Base-by-base conservation (phyloP, 768 basidiomycete genomes). In the Boletus edulis region DNA sequence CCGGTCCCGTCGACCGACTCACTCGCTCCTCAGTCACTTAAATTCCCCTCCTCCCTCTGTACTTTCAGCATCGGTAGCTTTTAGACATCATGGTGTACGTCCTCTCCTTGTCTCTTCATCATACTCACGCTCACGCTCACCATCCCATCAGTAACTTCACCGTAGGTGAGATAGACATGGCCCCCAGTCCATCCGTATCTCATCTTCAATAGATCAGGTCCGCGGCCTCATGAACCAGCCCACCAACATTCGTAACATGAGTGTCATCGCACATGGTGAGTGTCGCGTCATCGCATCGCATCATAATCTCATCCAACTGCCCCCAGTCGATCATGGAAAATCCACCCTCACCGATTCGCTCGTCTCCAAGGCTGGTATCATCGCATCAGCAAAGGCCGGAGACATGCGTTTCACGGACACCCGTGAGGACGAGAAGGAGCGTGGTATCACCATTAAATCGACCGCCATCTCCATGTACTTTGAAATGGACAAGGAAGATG, bases 381-480 rank as follows among this genome's bases (percentile, higher is more conserved):
- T 99, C 66, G 96, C 97, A 58, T 77, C 80, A 41, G 78, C 92
- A 68, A 96, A 97, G 73, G 93, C 97, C 56, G 97, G 97, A 71
- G 94, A 97, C 56, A 81, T 91, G 84, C 92, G 96, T 57, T 98
- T 95, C 73, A 98, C 93, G 52, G 94, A 98, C 75, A 98, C 97
- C 56, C 83, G 96, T 79, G 85, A 89, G 11, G 97, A 99, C 71
- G 97, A 99, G 81, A 98, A 96, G 72, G 96, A 98, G 73, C 94
- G 96, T 75, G 97, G 97, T 80, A 98, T 99, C 69, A 98, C 97
- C 50, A 98, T 99, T 78, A 99, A 99, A 79, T 98, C 95, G 43
- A 98, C 96, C 32, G 97, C 95, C 67, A 97, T 99, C 73, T 97
- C 96, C 55, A 98, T 98, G 96, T 98, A 98, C 78, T 99, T 99